These are phyloP conservation scores for Penicillium chermesinum DNA, from an alignment of 495 filamentous ascomycete species.

Conservation along the genomic window DNA sequence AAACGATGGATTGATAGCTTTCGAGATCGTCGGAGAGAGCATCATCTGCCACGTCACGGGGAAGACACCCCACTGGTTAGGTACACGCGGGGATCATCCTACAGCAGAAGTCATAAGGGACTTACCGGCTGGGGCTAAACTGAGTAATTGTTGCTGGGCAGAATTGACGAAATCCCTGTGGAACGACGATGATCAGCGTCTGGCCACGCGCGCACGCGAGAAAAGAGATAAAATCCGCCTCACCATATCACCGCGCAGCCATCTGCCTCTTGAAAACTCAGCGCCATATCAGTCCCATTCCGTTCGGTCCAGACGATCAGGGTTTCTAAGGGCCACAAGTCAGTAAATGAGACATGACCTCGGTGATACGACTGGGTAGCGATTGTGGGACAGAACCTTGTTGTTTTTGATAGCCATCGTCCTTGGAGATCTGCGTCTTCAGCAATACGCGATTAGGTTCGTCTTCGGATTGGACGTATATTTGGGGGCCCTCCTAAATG, in stretches of 20 bases:
- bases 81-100: neutral
- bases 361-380: constrained; percentile 8
- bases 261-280: constrained; percentile 97
- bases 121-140: constrained; percentile 48
- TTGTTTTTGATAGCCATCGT: constrained; percentile 97
- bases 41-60: constrained; percentile 56
- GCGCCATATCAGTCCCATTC: constrained; percentile 88
- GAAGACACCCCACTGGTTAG: constrained; percentile 4
- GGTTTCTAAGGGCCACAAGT: constrained; percentile 61
- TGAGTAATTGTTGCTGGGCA: constrained; percentile 65
- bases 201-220: constrained; percentile 1
- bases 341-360: constrained; percentile 19
- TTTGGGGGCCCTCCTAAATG: constrained; percentile 70
- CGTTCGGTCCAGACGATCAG: constrained; percentile 96
- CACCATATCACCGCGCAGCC: constrained; percentile 92
- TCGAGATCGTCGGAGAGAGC: constrained; percentile 89
- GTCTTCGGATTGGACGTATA: constrained; percentile 92
- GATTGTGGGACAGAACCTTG: constrained; percentile 59
- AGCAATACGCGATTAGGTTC: constrained; percentile 74
- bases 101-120: neutral
- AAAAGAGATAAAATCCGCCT: constrained; percentile 7
- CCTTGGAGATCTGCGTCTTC: constrained; percentile 83
- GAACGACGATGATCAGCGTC: constrained; percentile 6
- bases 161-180: constrained; percentile 84
- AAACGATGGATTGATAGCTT: constrained; percentile 57